Conservation (phyloP, 495 filamentous ascomycete species). For the Aspergillus cristatus region DNA sequence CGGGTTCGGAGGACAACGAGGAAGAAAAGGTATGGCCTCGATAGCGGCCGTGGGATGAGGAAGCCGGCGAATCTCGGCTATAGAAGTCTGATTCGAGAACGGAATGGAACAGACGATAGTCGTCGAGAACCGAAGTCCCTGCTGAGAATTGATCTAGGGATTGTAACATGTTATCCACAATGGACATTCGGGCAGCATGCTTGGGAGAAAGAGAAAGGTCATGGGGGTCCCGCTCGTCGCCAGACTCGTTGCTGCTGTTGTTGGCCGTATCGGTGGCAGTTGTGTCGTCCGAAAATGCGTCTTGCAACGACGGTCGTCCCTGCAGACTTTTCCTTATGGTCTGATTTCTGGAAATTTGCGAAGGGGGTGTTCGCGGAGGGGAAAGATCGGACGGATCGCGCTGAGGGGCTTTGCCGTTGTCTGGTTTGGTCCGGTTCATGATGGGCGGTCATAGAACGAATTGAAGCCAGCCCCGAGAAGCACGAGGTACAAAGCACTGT, state of each 20-base stretch:
- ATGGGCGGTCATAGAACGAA: no score
- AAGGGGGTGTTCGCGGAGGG: conserved; percentile 40
- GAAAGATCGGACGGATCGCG: conserved; percentile 11
- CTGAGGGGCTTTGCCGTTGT: no score
- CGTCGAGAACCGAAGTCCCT: conserved; percentile 29
- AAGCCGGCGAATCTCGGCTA: conserved; percentile 17
- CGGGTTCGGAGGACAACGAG: conserved; percentile 65
- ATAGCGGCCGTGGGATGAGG: conserved; percentile 27
- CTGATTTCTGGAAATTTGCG: conserved; percentile 23
- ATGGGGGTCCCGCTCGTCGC: conserved; percentile 66
- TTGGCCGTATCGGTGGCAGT: conserved; percentile 31
- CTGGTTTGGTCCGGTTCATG: conserved; percentile 9
- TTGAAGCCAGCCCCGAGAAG: no score
- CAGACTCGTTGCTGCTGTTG: conserved; percentile 31
- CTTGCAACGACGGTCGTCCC: conserved; percentile 30
- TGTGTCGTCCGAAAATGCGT: conserved; percentile 44
- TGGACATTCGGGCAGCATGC: conserved; percentile 71
- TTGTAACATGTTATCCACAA: conserved; percentile 86
- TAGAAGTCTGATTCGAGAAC: conserved; percentile 26
- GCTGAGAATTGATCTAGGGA: conserved; percentile 74
- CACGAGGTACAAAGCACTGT: no score
- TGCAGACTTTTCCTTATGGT: conserved; percentile 21
- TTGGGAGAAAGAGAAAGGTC: conserved; percentile 71
- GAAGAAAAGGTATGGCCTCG: conserved; percentile 58
- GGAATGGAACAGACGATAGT: conserved; percentile 35